Evolutionary conservation across 108 stramenopile species (phyloP).

Genomic region (Nitzschia palea): DNA sequence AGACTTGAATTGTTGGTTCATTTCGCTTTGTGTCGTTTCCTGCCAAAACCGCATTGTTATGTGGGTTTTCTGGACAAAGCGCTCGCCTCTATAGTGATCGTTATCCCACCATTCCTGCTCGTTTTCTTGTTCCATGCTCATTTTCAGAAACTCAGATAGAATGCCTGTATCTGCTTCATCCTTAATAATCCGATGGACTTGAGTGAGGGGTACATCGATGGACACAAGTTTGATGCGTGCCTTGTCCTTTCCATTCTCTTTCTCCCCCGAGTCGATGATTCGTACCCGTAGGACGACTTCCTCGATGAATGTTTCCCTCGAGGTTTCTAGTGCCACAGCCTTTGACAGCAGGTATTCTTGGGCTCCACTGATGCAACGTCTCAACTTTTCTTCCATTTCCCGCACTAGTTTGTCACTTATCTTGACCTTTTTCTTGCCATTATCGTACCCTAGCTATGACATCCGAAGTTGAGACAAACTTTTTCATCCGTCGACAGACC

Average conservation of each 20-base stretch:
- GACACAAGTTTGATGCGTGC: slow-evolving; percentile 51
- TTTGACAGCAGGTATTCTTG: slow-evolving; percentile 32
- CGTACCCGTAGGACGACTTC: slow-evolving; percentile 30
- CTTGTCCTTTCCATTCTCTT: not conserved
- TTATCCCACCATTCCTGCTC: not conserved
- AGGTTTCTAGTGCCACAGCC: slow-evolving; percentile 25
- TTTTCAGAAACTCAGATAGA: not conserved
- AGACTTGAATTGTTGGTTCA: slow-evolving; percentile 29
- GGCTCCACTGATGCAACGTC: slow-evolving; percentile 17
- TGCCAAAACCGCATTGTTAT: slow-evolving; percentile 63
- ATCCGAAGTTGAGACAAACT: not conserved
- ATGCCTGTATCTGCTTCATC: not conserved
- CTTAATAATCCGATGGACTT: slow-evolving; percentile 30
- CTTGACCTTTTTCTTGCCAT: slow-evolving; percentile 22
- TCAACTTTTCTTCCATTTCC: slow-evolving; percentile 39
- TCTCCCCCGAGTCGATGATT: too few relatives aligned
- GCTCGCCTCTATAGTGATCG: not conserved
- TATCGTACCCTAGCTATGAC: slow-evolving; percentile 23
- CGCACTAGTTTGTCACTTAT: slow-evolving; percentile 28
- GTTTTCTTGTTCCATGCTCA: not conserved
- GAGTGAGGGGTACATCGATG: slow-evolving; percentile 38
- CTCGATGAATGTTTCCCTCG: slow-evolving; percentile 34
- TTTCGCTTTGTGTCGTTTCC: slow-evolving; percentile 28
- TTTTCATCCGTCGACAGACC: too few relatives aligned
- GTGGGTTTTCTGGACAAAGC: slow-evolving; percentile 47